A percentile compares a stretch with the other conserved stretches of the same genome.
Evolutionary conservation across 2,329 filamentous ascomycete genomes (phyloP).

Genomic region (Diaporthe vexans): DNA sequence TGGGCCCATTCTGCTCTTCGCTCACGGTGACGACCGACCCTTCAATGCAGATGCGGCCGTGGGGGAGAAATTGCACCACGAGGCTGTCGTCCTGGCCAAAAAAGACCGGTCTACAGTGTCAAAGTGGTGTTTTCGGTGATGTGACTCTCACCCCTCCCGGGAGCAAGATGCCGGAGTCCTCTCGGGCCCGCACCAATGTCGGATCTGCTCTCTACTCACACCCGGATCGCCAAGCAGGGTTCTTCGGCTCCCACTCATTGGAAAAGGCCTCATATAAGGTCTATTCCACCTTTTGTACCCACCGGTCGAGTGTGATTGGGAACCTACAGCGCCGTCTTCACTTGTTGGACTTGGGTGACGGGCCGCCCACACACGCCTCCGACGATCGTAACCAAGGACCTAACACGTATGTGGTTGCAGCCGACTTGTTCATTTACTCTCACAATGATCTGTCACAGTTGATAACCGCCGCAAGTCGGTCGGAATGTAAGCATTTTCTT

Average conservation of each 20-base stretch:
- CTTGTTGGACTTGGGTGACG: no score
- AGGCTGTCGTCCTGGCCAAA: neutral
- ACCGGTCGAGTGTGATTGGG: slow-evolving; percentile 3
- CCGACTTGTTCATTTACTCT: no score
- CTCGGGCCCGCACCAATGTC: slow-evolving; percentile 14
- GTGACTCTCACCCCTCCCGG: neutral
- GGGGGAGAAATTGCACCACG: neutral
- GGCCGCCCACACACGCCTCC: neutral
- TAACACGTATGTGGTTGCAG: neutral
- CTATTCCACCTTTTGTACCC: neutral
- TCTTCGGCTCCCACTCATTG: neutral
- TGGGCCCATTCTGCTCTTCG: slow-evolving; percentile 31
- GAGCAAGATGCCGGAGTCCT: neutral
- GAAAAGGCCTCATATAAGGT: neutral
- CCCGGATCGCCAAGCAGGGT: slow-evolving; percentile 1
- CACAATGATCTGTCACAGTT: no score
- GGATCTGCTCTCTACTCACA: neutral
- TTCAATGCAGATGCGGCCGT: neutral
- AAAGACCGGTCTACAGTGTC: neutral
- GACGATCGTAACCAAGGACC: neutral
- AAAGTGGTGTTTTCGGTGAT: slow-evolving; percentile 1
- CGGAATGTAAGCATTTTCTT: neutral
- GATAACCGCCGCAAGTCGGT: neutral
- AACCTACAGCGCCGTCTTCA: neutral
- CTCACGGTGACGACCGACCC: slow-evolving; percentile 25